Evolutionary conservation across 1,284 basidiomycete species (phyloP), one percentile per base, ranked within the genome.

Genomic region (Fistulina hepatica): DNA sequence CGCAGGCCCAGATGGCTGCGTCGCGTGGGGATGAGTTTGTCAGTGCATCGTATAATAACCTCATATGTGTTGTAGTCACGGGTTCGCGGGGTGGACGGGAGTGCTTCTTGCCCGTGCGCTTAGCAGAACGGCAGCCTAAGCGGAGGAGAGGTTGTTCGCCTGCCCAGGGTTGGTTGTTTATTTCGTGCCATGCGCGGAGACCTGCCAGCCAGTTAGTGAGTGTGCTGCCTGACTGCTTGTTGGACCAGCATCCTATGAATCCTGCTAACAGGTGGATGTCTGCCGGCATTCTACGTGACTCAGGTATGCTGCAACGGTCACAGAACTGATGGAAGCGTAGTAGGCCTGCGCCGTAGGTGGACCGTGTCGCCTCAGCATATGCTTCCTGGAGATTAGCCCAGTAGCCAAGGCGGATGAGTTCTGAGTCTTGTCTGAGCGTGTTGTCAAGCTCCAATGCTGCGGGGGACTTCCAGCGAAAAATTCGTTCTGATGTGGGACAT

Each of bases 271-370:
- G 42, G 0, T 37, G 30, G 3, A 46, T 37, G 0, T 49, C 44
- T 0, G 60, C 60, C 0, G 61, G 63, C 58, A 64, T 61, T 3
- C 57, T 48, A 0, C 5, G 8, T 0, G 39, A 31, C 33, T 64
- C 58, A 1, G 44, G 26, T 3, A 64, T 50, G 0, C 30, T 16
- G n/a, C 38, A 25, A 1, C 39, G 21, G 47, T 64, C 54, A 35
- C 60, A 63, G 38, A 57, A 62, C 34, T 62, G 53, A 2, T 48
- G 45, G 40, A 60, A 64, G 0, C 52, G 47, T 0, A 60, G 49
- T 1, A 60, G 44, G 3, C 60, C 60, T 0, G 61, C 54, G 2
- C 48, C 60, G 26, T 63, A 63, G 1, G 50, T 49, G 2, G 37
- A 34, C 3, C 42, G 51, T 9, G 58, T 55, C 1, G n/a, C n/a